phyloP scores from a whole-genome alignment of 306 rosid genomes.

The Quercus ilex region DNA sequence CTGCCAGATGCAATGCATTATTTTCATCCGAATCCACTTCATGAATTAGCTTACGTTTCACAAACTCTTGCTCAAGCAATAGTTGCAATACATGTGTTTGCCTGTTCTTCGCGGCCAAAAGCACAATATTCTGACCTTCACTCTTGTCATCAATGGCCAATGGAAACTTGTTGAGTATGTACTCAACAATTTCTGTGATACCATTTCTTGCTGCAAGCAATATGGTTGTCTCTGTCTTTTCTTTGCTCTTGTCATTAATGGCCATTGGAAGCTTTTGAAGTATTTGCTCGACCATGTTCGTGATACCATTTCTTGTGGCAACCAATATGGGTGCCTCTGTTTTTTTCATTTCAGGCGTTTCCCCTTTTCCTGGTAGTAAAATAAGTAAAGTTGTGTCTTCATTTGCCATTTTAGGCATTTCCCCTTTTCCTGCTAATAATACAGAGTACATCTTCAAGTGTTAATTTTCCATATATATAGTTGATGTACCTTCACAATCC shows the following conservation, averaged over 20 bases:
- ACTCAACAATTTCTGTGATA: conserved; percentile 48
- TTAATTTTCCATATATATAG: too few relatives aligned
- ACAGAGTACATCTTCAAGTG: too few relatives aligned
- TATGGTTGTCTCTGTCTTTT: conserved; percentile 32
- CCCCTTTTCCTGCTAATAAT: neutral
- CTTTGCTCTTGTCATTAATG: too few relatives aligned
- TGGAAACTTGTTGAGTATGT: conserved; percentile 39
- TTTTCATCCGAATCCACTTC: conserved; percentile 49
- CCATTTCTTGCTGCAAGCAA: conserved; percentile 64
- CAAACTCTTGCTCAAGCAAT: conserved; percentile 7
- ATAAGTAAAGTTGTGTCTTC: too few relatives aligned
- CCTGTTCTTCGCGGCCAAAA: conserved; percentile 62
- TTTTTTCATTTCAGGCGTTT: too few relatives aligned
- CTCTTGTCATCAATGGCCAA: conserved; percentile 49
- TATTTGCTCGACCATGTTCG: too few relatives aligned
- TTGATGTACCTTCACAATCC: too few relatives aligned
- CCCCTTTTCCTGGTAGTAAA: too few relatives aligned
- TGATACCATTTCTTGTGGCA: too few relatives aligned
- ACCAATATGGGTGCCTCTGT: too few relatives aligned
- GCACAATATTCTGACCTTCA: conserved; percentile 42
- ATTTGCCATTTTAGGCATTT: neutral
- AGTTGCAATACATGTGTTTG: conserved; percentile 50
- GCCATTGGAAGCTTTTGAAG: too few relatives aligned
- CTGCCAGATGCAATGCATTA: conserved; percentile 63
- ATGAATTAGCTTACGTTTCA: conserved; percentile 31